Base-by-base conservation (phyloP, 129 eudicot genomes). In the Pseudognaphalium luteoalbum region DNA sequence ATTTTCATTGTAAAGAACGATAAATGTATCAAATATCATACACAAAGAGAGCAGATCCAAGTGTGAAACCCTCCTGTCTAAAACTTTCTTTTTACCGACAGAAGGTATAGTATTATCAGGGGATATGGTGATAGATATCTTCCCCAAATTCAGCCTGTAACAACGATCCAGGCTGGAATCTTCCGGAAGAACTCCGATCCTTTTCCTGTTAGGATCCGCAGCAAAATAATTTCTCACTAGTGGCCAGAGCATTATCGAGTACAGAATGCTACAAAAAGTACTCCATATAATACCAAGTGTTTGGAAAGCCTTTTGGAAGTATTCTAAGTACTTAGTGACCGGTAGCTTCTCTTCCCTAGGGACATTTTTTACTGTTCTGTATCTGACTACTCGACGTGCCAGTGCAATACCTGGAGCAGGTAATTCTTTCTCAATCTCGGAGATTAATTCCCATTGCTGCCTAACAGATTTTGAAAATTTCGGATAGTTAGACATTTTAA, bases 391-490 rank as follows among this genome's bases (percentile, higher is more conserved):
- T 77, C 89, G 72, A 15, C 89, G 83, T 76, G 96, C 99, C 68
- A 81, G 85, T 44, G 83, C 90, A 39, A 89, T 77, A 56, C 89
- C 96, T 44, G 89, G 90, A 72, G 79, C 70, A 52, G 96, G 89
- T 60, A 95, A 79, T 47, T 83, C 84, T 68, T 86, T 80, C 83
- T 95, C 96, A 47, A 83, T 83, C 81, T 86, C 86, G 72, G 89
- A 85, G 61, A 95, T 89, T 54, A 63, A 28, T 41, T 84, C 56
- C 93, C 91, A 86, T 59, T 84, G 91, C 30, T 62, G 56, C 68
- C 66, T 86, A 62, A 88, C 73, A 69, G 86, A 74, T 77, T 50
- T 79, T 71, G 92, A 81, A 80, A 76, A 86, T 34, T 4, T 71
- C 59, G 37, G 34, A 58, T 85, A 83, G 33, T n/a, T 20, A 34